Evolutionary conservation across 495 filamentous ascomycete genomes (phyloP).

Genomic region (Penicillium alfredii): DNA sequence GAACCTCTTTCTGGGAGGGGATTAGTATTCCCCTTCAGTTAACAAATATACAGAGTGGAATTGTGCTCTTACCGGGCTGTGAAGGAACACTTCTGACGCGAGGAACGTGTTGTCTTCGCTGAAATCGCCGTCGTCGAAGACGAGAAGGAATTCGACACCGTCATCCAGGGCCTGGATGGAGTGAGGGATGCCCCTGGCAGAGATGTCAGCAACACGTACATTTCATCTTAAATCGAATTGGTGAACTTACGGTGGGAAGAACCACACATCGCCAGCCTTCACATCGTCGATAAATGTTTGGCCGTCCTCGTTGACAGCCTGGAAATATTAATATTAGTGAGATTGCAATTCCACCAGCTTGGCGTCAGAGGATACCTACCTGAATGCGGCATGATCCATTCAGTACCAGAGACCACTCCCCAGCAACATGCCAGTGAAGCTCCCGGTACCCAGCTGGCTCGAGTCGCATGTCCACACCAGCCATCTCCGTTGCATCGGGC

Average conservation of each 20-base stretch:
- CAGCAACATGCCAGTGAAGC: slow-evolving; percentile 67
- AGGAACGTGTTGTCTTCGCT: slow-evolving; percentile 66
- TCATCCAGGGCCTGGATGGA: slow-evolving; percentile 59
- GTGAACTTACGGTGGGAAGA: slow-evolving; percentile 49
- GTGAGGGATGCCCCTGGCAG: slow-evolving; percentile 53
- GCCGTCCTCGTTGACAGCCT: slow-evolving; percentile 57
- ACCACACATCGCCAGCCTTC: slow-evolving; percentile 64
- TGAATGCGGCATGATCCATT: slow-evolving; percentile 57
- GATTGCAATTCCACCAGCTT: too few relatives aligned
- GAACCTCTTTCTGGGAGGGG: slow-evolving; percentile 42
- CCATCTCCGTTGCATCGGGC: slow-evolving; percentile 60
- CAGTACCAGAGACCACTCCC: slow-evolving; percentile 60
- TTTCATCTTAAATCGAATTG: background rate
- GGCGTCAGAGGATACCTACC: slow-evolving; percentile 23
- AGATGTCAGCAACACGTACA: slow-evolving; percentile 4
- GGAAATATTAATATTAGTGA: slow-evolving; percentile 24
- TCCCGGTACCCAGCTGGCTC: slow-evolving; percentile 61
- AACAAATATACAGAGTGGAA: background rate
- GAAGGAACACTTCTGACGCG: slow-evolving; percentile 56
- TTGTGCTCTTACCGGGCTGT: slow-evolving; percentile 37
- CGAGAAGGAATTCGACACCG: slow-evolving; percentile 62
- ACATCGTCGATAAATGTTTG: slow-evolving; percentile 62
- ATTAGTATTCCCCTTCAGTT: slow-evolving; percentile 3
- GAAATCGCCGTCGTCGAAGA: slow-evolving; percentile 67
- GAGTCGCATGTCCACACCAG: slow-evolving; percentile 74